Base-by-base conservation (phyloP, 352 stramenopile genomes). In the Aphanomyces cochlioides region DNA sequence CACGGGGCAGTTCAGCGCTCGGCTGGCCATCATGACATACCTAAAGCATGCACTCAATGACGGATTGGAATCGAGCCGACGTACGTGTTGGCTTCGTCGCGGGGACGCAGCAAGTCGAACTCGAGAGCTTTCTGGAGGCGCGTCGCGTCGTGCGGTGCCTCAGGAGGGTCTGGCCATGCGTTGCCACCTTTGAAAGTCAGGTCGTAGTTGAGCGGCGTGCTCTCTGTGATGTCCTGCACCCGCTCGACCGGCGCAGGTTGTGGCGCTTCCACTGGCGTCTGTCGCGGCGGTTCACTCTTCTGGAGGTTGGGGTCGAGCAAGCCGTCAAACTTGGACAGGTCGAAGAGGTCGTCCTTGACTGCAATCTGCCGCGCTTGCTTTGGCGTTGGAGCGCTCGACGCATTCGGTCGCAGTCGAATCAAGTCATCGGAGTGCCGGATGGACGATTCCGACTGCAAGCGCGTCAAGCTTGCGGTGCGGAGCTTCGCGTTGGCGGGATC, bases 61-160 rank as follows among this genome's bases (percentile, higher is more conserved):
- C 13, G n/a, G n/a, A 53, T 53, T 15, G 13, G 13, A 53, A 15
- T n/a, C n/a, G 45, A 53, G n/a, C 13, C 13, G 17, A 68, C 60
- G 36, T 87, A 83, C 45, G 90, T 76, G 61, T 87, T 73, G 12
- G 81, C 80, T 60, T 90, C 87, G 54, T 82, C 83, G 66, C 88
- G 92, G 47, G 88, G 78, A 65, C 90, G 80, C 36, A 85, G 89
- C 40, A 94, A 75, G 66, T 91, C 90, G 60, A 94, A 75, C 37
- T 75, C 74, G 57, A 88, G 75, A 74, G 90, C 88, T 56, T 78
- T 74, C 50, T 82, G 56, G 7, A 94, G 57, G 1, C 87, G 87
- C 71, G 78, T 74, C 12, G 72, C 66, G 39, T 95, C 85, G 21
- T 75, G 80, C 15, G 48, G 6, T 10, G 85, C 86, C 50, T 83